Evolutionary conservation across 2,329 filamentous ascomycete species (phyloP).

Genomic region (Aspergillus novoparasiticus): DNA sequence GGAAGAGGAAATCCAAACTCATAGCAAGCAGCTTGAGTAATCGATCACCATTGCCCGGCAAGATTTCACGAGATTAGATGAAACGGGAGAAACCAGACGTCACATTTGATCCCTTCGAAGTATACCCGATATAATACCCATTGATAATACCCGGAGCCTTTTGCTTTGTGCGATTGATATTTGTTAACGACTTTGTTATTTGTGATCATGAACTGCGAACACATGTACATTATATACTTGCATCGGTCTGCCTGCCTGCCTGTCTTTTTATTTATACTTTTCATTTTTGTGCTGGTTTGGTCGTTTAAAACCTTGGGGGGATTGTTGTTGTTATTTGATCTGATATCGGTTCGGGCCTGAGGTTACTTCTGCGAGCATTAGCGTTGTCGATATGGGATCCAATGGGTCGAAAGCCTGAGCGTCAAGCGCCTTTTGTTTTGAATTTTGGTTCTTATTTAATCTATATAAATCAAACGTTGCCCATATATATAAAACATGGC

Average conservation of each 20-base stretch:
- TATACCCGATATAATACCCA: constrained; percentile 13
- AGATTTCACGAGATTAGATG: background rate
- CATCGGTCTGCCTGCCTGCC: constrained; percentile 20
- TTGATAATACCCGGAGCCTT: constrained; percentile 17
- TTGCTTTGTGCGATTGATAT: constrained; percentile 13
- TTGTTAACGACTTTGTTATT: constrained; percentile 10
- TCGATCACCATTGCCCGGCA: background rate
- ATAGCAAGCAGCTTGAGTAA: constrained; percentile 49
- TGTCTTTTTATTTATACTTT: constrained; percentile 14
- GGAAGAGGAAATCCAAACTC: constrained; percentile 58
- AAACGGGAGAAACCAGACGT: background rate
- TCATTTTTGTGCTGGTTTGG: background rate
- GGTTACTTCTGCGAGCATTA: background rate
- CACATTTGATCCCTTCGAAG: constrained; percentile 7
- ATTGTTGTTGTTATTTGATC: background rate
- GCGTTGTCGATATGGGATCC: background rate
- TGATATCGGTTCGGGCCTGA: background rate
- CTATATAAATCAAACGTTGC: background rate
- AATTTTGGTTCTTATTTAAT: background rate
- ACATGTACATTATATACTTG: constrained; percentile 25
- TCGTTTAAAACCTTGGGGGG: background rate
- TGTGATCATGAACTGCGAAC: constrained; percentile 11
- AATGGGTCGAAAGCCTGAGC: background rate
- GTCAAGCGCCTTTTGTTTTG: background rate
- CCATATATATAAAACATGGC: background rate